Evolutionary conservation across 495 filamentous ascomycete genomes (phyloP), one percentile per base, ranked within the genome.

Genomic region (Ascobolus immersus): DNA sequence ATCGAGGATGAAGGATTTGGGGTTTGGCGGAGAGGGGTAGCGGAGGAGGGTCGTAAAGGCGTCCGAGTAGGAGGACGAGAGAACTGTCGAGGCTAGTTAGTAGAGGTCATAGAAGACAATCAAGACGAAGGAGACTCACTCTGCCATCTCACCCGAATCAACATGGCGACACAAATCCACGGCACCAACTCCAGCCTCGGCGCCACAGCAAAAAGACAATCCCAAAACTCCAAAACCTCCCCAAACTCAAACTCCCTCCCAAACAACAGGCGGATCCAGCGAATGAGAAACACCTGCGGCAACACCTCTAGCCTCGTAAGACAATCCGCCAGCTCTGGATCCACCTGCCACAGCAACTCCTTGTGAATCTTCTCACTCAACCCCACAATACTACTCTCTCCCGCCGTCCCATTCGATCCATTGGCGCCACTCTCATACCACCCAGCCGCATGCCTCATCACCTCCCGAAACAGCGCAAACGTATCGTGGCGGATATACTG

Each of bases 271-370:
- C 86, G 67, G 35, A 94, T 75, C 86, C 86, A 99, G 30, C 86
- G 79, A 41, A 93, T 90, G 21, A 96, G 54, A 49, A 94, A 99
- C 28, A 99, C 75, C 41, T 99, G 86, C 2, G 86, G 89, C n/a
- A 94, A 52, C 39, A 99, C 70, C 32, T 93, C 82, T 23, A 91
- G 71, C 30, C 69, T 65, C 34, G 69, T 71, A 17, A 99, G 56
- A 47, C 92, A 84, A 24, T 64, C 62, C 4, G 80, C 76, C 21
- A 99, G 62, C 45, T 76, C 73, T 27, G 73, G 67, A 47, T 99
- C 86, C 10, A 77, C 61, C 31, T 67, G 69, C 42, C 66, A 65
- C 32, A 99, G 53, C 33, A 73, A 67, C 23, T 76, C 61, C 42
- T 84, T 70, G 45, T 92, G 80, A 29, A 99, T 81, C 40, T 76